These are phyloP conservation scores for Artemisia annua DNA, from an alignment of 129 eudicot species.

Conservation along the genomic window DNA sequence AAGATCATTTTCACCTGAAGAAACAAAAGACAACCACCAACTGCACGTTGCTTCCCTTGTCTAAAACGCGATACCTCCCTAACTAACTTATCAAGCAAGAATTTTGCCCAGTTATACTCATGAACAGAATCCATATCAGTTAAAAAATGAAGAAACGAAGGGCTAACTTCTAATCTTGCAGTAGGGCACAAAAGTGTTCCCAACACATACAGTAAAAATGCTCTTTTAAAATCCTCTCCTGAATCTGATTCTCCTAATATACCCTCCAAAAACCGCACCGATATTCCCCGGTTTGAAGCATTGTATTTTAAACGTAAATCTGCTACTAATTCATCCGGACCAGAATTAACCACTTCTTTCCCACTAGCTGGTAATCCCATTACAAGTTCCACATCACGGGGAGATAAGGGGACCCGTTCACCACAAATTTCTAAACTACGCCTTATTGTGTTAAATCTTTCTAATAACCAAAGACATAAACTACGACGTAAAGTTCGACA, in stretches of 20 bases:
- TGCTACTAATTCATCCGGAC: conserved; percentile 69
- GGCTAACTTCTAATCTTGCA: conserved; percentile 89
- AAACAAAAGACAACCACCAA: conserved; percentile 87
- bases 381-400: conserved; percentile 80
- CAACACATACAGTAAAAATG: conserved; percentile 71
- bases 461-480: conserved; percentile 76
- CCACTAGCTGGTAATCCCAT: conserved; percentile 82
- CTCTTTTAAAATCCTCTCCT: conserved; percentile 82
- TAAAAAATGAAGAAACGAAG: conserved; percentile 74
- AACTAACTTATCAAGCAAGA: conserved; percentile 81
- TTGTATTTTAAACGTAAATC: conserved; percentile 63
- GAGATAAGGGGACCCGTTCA: conserved; percentile 64
- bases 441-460: conserved; percentile 71
- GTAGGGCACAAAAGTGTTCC: conserved; percentile 87
- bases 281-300: conserved; percentile 81
- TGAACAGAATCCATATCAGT: conserved; percentile 73
- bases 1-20: conserved; percentile 59
- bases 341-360: conserved; percentile 74
- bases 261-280: conserved; percentile 71
- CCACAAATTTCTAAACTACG: conserved; percentile 78
- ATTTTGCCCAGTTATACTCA: conserved; percentile 81
- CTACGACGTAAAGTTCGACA: conserved; percentile 75
- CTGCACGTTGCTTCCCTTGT: conserved; percentile 87
- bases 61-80: conserved; percentile 83
- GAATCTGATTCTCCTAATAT: conserved; percentile 61